Conservation (phyloP, 2,329 filamentous ascomycete genomes). For the Diaporthe citriasiana region DNA sequence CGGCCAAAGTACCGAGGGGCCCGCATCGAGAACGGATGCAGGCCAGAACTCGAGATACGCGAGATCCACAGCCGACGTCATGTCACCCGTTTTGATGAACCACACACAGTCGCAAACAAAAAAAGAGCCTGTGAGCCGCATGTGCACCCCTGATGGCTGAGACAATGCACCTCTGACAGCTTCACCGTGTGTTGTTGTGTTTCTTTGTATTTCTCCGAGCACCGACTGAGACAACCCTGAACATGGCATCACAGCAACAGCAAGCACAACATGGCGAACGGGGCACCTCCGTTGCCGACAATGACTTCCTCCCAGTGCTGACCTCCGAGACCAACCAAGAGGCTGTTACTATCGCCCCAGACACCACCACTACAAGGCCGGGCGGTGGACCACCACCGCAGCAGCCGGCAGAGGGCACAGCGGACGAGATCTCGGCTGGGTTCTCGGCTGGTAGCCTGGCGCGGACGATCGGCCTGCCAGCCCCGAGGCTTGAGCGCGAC, state of each 20-base stretch:
- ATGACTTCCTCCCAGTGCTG: slow-evolving; percentile 31
- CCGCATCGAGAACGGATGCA: slow-evolving; percentile 6
- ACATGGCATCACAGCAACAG: slow-evolving; percentile 14
- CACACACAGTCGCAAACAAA: background rate
- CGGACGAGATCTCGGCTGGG: slow-evolving; percentile 30
- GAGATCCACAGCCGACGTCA: slow-evolving; percentile 29
- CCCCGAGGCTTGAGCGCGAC: slow-evolving; percentile 39
- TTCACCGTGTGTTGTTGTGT: background rate
- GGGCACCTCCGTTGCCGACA: background rate
- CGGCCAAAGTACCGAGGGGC: background rate
- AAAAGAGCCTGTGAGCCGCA: background rate
- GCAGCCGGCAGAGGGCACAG: slow-evolving; percentile 1
- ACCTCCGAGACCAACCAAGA: slow-evolving; percentile 17
- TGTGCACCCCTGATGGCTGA: background rate
- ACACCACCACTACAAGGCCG: background rate
- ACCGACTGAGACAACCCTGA: background rate
- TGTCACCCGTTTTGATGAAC: background rate
- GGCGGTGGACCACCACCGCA: background rate
- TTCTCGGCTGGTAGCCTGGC: slow-evolving; percentile 38
- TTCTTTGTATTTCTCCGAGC: background rate
- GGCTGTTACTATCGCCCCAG: background rate
- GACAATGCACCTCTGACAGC: background rate
- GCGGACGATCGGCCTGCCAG: slow-evolving; percentile 35
- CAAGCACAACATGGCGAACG: background rate
- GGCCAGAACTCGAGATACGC: background rate